phyloP scores from a whole-genome alignment of 129 eudicot species.

The Arctium lappa region DNA sequence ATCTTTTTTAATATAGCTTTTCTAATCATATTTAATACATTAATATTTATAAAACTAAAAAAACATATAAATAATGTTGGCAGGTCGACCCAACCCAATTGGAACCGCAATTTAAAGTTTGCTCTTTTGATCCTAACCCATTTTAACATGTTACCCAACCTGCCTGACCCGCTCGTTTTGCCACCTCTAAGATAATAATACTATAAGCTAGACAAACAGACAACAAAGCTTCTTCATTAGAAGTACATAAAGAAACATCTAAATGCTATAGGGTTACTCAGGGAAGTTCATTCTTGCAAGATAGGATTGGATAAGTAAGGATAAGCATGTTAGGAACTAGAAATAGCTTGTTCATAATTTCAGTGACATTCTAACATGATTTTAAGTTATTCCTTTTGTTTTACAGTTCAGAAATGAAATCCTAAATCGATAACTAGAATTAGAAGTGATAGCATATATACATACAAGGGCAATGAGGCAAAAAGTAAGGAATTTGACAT shows the following conservation, averaged over 20 bases:
- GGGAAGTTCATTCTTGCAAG: neutral
- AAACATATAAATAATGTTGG: no score
- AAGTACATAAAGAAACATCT: neutral
- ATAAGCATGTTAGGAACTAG: neutral
- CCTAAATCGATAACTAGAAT: neutral
- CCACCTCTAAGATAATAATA: neutral
- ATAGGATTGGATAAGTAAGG: neutral
- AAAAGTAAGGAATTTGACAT: neutral
- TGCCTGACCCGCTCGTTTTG: no score
- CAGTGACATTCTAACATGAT: neutral
- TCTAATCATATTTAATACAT: neutral
- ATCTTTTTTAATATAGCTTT: neutral
- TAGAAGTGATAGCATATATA: neutral
- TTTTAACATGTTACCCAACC: no score
- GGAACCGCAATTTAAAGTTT: no score
- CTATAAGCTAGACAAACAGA: neutral
- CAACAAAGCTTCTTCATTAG: neutral
- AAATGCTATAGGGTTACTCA: neutral
- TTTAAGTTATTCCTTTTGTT: neutral
- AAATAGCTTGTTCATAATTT: neutral
- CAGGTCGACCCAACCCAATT: no score
- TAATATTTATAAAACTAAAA: no score
- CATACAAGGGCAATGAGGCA: neutral
- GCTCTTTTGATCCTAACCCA: no score
- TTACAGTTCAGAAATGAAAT: neutral